Base-by-base conservation (phyloP, 2,329 filamentous ascomycete species). In the Lasiodiplodia sp. region DNA sequence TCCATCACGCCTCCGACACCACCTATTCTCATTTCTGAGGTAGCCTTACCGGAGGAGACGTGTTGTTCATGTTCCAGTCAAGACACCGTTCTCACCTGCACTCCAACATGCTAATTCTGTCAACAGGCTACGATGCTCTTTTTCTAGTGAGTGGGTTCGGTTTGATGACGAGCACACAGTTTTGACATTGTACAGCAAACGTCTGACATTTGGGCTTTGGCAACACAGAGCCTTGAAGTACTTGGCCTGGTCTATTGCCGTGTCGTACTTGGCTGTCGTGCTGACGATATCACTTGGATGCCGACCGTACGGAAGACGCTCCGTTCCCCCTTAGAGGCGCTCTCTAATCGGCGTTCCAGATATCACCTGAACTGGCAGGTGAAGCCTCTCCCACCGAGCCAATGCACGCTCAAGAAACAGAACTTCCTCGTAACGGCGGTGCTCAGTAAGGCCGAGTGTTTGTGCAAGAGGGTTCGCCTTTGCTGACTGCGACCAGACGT, bases 211-310 rank as follows among this genome's bases (percentile, higher is more conserved):
- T 52, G 78, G 77, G 7, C 71, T 77, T 16, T 72, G 72, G 60
- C 75, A 79, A 68, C 73, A 75, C 44, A 71, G 68, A 25, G 69
- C 76, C 14, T 74, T 81, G 51, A 79, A 75, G 47, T 75, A 71
- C 38, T 66, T 78, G n/a, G 73, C 71, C 21, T 72, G 73, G 40
- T 68, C 72, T 14, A 74, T 72, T 37, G 73, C 69, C 16, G 23
- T 75, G 18, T 74, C 75, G 10, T 80, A 79, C 60, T 28, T 77
- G 31, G 73, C 74, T 18, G 74, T 80, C 44, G 73, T 79, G 57
- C 66, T 78, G 47, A 78, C 78, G 12, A 73, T 79, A 58, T 75
- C 72, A 21, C 70, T 75, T 38, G 70, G 74, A 37, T 78, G 76
- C 69, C 71, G 67, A n/a, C 74, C 76, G 55, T 73, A 66, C 51